These are phyloP conservation scores for Blastomyces parvus DNA, from an alignment of 2,329 filamentous ascomycete species.

Conservation along the genomic window DNA sequence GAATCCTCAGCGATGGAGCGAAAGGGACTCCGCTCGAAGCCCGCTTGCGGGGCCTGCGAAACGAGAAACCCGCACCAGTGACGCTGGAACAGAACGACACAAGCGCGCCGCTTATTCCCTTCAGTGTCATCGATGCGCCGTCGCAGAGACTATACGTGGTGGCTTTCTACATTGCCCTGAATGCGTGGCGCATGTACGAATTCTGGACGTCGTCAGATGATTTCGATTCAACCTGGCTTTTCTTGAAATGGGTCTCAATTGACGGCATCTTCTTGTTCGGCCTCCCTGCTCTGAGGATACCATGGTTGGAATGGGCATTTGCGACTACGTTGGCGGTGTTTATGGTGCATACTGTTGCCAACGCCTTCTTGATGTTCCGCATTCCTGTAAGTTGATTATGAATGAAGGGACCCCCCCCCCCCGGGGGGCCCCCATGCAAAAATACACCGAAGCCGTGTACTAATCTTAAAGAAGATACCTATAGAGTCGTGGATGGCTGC, in stretches of 20 bases:
- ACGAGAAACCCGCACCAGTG: slow-evolving; percentile 15
- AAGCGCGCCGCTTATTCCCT: slow-evolving; percentile 61
- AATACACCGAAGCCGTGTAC: background rate
- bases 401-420: background rate
- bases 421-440: background rate
- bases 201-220: slow-evolving; percentile 72
- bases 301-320: slow-evolving; percentile 89
- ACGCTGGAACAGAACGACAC: slow-evolving; percentile 20
- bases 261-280: slow-evolving; percentile 83
- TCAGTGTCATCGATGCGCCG: slow-evolving; percentile 75
- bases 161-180: slow-evolving; percentile 64
- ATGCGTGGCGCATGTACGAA: slow-evolving; percentile 80
- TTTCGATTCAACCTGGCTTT: slow-evolving; percentile 76
- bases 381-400: slow-evolving; percentile 52
- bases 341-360: slow-evolving; percentile 58
- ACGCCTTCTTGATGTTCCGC: slow-evolving; percentile 88
- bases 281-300: slow-evolving; percentile 78
- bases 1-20: slow-evolving; percentile 16
- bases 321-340: slow-evolving; percentile 63
- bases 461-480: slow-evolving; percentile 49
- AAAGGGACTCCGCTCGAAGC: slow-evolving; percentile 22
- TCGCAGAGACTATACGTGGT: slow-evolving; percentile 82
- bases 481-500: slow-evolving; percentile 63
- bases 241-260: slow-evolving; percentile 85
- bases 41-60: slow-evolving; percentile 4